Base-by-base conservation (phyloP, 768 basidiomycete species). In the Chlorophyllum brunneum region DNA sequence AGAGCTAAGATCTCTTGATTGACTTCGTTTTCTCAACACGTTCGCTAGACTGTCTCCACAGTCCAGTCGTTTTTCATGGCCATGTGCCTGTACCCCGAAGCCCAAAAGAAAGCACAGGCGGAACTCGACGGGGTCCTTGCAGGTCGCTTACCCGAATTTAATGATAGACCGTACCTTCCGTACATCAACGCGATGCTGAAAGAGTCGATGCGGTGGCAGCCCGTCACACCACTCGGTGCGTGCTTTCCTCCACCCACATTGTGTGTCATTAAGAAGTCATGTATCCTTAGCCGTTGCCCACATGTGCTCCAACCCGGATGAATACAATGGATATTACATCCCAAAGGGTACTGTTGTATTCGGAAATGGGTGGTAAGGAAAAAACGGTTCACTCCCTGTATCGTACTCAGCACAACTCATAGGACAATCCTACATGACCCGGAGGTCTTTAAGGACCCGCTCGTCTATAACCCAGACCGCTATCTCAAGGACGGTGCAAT, bases 391-490 rank as follows among this genome's bases (percentile, higher is more conserved):
- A 7, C 30, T 7, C 6, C 1, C 7, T 13, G 30, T 7, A 31
- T 31, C 13, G 6, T 31, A 13, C 6, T n/a, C n/a, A n/a, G n/a
- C n/a, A n/a, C n/a, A n/a, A n/a, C n/a, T n/a, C n/a, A n/a, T n/a
- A 36, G 47, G 47, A n/a, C 51, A 7, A 48, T 50, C 33, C 44
- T 63, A 16, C 60, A 75, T 70, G 73, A 80, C 54, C 58, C 65
- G 6, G 38, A 59, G 16, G 59, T 66, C 4, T 80, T 74, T 48
- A 55, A 65, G 2, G 57, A 75, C 34, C 75, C 79, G 3, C 58
- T 67, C 5, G 56, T 58, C 9, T 80, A 76, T 58, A 56, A 59
- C 1, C 79, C 77, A 11, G 69, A 70, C n/a, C 65, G 77, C 13
- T 79, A 69, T 40, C 56, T 75, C 51, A 18, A 55, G 33, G 39